Evolutionary conservation across 2,329 filamentous ascomycete species (phyloP), one percentile per base, ranked within the genome.

Genomic region (Sarocladiaceae sp.): DNA sequence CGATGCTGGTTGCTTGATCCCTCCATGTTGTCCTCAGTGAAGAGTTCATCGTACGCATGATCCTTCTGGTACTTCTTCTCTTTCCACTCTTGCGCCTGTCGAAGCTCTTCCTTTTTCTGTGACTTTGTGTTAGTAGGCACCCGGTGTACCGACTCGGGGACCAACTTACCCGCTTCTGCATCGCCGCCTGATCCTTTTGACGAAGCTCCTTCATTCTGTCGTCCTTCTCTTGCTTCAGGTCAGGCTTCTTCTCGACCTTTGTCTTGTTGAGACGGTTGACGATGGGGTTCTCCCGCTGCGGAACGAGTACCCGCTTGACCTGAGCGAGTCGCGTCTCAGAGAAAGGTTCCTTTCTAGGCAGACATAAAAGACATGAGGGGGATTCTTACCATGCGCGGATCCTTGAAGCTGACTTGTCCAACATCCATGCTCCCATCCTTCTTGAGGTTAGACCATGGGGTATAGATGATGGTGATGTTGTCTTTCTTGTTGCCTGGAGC

Each of bases 241-340:
- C 88, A 0, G 91, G 89, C 60, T 83, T 88, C 63, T 83, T 87
- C 68, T 97, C 91, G 26, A 86, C 79, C 54, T 85, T 88, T 27
- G 93, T 98, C 75, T 97, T 98, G 72, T 96, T 97, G 52, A 98
- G 78, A n/a, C 93, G 82, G 69, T 98, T 98, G 69, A 98, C 80
- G 57, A 96, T 88, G 41, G 82, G 70, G 63, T 98, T 98, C 61
- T 94, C 87, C 43, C 91, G 80, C 59, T 83, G 76, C 10, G 80
- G 64, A 13, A 98, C 85, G 46, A 94, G 80, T 47, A 95, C 71
- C 53, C 83, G 83, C 68, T 85, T 90, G 51, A 96, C 89, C 69
- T 83, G 54, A 4, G 13, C 4, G 4, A n/a, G 20, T 12, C 6
- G 37, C n/a, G n/a, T 41, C 33, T 32, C 10, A 35, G 41, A 26